phyloP scores from a whole-genome alignment of 495 filamentous ascomycete species.

The Podospora anserina region DNA sequence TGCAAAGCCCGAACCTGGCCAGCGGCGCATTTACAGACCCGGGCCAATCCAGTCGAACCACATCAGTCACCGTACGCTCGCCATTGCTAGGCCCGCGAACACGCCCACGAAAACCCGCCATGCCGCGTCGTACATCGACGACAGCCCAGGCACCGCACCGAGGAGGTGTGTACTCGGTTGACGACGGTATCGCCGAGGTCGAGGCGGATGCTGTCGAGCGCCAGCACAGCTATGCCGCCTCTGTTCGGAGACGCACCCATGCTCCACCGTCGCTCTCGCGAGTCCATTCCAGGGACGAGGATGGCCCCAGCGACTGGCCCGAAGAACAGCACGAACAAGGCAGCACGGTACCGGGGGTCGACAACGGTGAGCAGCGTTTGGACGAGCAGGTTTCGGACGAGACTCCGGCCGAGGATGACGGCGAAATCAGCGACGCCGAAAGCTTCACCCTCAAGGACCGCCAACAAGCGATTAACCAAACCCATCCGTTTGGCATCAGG shows the following conservation, averaged over 20 bases:
- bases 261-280: constrained; percentile 58
- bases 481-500: constrained; percentile 96
- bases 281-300: constrained; percentile 51
- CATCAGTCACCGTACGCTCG: constrained; percentile 38
- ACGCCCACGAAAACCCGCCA: constrained; percentile 65
- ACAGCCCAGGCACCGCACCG: constrained; percentile 69
- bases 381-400: constrained; percentile 36
- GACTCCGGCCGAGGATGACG: constrained; percentile 51
- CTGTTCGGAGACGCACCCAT: constrained; percentile 69
- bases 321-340: constrained; percentile 26
- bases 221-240: constrained; percentile 51
- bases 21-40: constrained; percentile 25
- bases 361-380: constrained; percentile 22
- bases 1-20: constrained; percentile 34
- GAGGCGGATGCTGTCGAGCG: constrained; percentile 53
- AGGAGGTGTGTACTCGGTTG: constrained; percentile 87
- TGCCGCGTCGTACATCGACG: constrained; percentile 70
- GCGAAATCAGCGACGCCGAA: constrained; percentile 69
- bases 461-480: constrained; percentile 97
- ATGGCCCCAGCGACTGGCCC: constrained; percentile 29
- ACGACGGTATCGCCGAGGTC: constrained; percentile 84
- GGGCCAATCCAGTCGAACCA: constrained; percentile 33
- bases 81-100: constrained; percentile 55
- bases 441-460: constrained; percentile 87
- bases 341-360: constrained; percentile 28